phyloP scores from a whole-genome alignment of 2,329 filamentous ascomycete genomes.

The Fusarium oligoseptatum region DNA sequence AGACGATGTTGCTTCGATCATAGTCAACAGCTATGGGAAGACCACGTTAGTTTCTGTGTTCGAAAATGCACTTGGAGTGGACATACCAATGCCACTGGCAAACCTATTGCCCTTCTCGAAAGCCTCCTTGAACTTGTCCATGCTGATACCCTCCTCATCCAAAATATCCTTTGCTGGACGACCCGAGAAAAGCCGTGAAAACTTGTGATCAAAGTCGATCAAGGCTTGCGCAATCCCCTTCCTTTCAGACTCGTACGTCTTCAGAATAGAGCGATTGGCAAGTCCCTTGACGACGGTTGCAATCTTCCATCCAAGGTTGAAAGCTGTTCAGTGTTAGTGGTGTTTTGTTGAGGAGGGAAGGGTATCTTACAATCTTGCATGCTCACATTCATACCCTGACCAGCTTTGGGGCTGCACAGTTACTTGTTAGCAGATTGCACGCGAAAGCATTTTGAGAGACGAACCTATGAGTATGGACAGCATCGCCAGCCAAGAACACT shows the following conservation, averaged over 20 bases:
- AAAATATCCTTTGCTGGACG: slow-evolving; percentile 69
- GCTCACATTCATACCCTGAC: slow-evolving; percentile 79
- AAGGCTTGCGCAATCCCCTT: slow-evolving; percentile 60
- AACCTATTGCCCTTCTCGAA: slow-evolving; percentile 68
- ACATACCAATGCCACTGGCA: slow-evolving; percentile 29
- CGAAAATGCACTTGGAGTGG: not conserved
- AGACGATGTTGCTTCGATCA: slow-evolving; percentile 18
- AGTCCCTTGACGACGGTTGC: slow-evolving; percentile 55
- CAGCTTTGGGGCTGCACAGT: slow-evolving; percentile 66
- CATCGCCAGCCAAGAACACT: slow-evolving; percentile 75
- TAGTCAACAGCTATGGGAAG: slow-evolving; percentile 26
- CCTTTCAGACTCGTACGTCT: slow-evolving; percentile 66
- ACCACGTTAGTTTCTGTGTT: not conserved
- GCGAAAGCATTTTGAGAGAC: not conserved
- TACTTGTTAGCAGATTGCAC: not conserved
- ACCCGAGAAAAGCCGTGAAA: slow-evolving; percentile 35
- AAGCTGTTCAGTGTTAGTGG: slow-evolving; percentile 6
- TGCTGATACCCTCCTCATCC: slow-evolving; percentile 71
- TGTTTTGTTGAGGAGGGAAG: not conserved
- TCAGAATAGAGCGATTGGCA: slow-evolving; percentile 44
- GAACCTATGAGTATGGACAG: slow-evolving; percentile 64
- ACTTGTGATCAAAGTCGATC: slow-evolving; percentile 59
- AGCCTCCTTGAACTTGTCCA: slow-evolving; percentile 71
- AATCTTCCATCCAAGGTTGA: slow-evolving; percentile 70
- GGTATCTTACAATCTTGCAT: slow-evolving; percentile 68